These are phyloP conservation scores for Plasmodium gallinaceum DNA, from an alignment of 169 alveolate species.

Conservation along the genomic window DNA sequence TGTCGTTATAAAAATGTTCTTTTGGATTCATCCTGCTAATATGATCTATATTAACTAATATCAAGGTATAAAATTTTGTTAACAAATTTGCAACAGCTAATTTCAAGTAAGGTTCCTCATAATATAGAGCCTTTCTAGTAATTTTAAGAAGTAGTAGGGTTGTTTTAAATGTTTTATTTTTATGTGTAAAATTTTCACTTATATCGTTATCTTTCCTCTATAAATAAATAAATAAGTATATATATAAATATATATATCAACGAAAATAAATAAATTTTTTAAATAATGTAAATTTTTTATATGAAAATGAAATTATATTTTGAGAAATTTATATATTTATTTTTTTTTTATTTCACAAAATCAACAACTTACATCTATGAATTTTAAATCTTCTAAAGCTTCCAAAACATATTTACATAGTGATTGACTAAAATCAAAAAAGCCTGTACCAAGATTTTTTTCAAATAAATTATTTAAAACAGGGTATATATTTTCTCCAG, in stretches of 20 bases:
- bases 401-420: constrained; percentile 52
- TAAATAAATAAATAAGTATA: constrained; percentile 1
- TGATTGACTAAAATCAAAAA: constrained; percentile 68
- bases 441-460: constrained; percentile 71
- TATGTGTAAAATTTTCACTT: constrained; percentile 5
- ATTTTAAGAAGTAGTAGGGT: constrained; percentile 23
- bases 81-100: constrained; percentile 51
- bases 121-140: constrained; percentile 29
- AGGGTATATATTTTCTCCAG: constrained; percentile 46
- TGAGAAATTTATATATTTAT: neutral
- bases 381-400: constrained; percentile 18
- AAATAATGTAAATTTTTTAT: neutral
- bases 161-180: constrained; percentile 28
- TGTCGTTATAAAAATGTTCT: constrained; percentile 42
- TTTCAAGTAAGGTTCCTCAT: constrained; percentile 52
- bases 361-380: constrained; percentile 42
- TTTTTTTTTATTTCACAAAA: neutral
- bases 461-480: constrained; percentile 50
- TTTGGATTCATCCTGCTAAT: constrained; percentile 60
- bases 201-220: constrained; percentile 28
- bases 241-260: neutral
- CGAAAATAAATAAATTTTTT: neutral
- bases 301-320: neutral
- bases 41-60: constrained; percentile 56
- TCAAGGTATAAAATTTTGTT: constrained; percentile 39